Base-by-base conservation (phyloP, 805 yeast genomes). In the Candida ipomoeae region DNA sequence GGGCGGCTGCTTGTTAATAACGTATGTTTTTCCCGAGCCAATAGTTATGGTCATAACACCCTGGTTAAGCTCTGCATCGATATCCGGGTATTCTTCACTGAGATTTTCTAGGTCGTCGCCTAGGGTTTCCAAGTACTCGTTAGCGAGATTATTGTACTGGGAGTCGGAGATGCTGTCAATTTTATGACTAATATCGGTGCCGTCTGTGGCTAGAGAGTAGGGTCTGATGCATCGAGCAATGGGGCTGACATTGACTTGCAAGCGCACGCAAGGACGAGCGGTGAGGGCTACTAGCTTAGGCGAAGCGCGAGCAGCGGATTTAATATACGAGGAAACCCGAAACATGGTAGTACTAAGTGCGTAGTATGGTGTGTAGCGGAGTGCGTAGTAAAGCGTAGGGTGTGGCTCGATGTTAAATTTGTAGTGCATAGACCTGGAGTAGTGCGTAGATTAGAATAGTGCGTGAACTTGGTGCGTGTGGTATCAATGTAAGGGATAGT, bases 1-100 rank as follows among this genome's bases (percentile, higher is more conserved):
- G 3, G 99, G 97, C 1, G 99, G 99, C 69, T 94, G 98, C 63
- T 90, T 92, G 72, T 94, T 94, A 63, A 94, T 84, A 29, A 94
- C 96, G 64, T 94, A 94, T 0, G 91, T 80, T 1, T 97, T 98
- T 15, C 74, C 72, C 1, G 83, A 79, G 3, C 92, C 88, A 15
- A 87, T 60, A 6, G 75, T 80, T 50, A 94, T 65, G 1, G 92
- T 83, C 68, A 94, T 67, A 7, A 94, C 97, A 6, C 99, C 99
- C 56, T 86, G 92, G 58, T 87, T 71, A 62, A 86, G 78, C 68
- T 94, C 89, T 51, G 84, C 78, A 64, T 87, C 90, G n/a, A 89
- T 67, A 31, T 80, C 79, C 4, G 88, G 87, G 46, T 67, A 66
- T 3, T 64, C 65, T 55, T 88, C 96, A 20, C 85, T 74, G 26